A percentile compares a stretch with the other conserved stretches of the same genome.
These are phyloP conservation scores for Mucor plumbeus DNA, from an alignment of 371 early-diverging fungal genomes.

Conservation along the genomic window DNA sequence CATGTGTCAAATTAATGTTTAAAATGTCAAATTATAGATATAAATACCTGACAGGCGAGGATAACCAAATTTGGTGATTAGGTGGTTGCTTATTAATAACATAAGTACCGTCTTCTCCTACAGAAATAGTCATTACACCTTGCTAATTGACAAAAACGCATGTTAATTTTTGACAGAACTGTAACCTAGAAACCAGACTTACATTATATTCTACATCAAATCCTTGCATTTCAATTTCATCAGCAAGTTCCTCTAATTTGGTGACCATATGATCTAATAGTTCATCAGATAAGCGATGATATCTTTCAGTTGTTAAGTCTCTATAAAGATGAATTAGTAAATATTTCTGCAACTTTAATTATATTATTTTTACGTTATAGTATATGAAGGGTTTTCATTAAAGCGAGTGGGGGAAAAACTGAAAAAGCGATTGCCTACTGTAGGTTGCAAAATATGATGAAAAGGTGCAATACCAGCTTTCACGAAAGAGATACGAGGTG, in stretches of 20 bases:
- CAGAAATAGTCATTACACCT: slow-evolving; percentile 90
- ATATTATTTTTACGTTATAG: neutral
- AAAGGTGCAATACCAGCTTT: neutral
- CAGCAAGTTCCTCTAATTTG: slow-evolving; percentile 81
- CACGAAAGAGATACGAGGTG: neutral
- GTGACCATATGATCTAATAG: slow-evolving; percentile 75
- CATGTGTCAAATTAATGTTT: slow-evolving; percentile 2
- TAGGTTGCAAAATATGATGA: neutral
- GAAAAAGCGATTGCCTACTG: neutral
- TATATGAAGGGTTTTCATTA: neutral
- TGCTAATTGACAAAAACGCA: slow-evolving; percentile 29
- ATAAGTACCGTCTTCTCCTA: slow-evolving; percentile 90
- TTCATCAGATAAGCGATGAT: slow-evolving; percentile 74
- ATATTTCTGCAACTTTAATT: neutral
- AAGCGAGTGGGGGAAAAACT: neutral
- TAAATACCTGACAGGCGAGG: slow-evolving; percentile 85
- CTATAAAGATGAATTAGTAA: slow-evolving; percentile 27
- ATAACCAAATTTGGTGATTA: slow-evolving; percentile 98
- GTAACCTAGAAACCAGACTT: slow-evolving; percentile 22
- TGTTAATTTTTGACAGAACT: neutral
- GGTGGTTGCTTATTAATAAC: slow-evolving; percentile 99
- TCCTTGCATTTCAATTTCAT: slow-evolving; percentile 69
- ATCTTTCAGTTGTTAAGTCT: slow-evolving; percentile 60
- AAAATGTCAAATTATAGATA: neutral
- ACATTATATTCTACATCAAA: slow-evolving; percentile 89